Evolutionary conservation across 176 grass and related monocot species (phyloP), one percentile per base, ranked within the genome.

Genomic region (Lolium rigidum): DNA sequence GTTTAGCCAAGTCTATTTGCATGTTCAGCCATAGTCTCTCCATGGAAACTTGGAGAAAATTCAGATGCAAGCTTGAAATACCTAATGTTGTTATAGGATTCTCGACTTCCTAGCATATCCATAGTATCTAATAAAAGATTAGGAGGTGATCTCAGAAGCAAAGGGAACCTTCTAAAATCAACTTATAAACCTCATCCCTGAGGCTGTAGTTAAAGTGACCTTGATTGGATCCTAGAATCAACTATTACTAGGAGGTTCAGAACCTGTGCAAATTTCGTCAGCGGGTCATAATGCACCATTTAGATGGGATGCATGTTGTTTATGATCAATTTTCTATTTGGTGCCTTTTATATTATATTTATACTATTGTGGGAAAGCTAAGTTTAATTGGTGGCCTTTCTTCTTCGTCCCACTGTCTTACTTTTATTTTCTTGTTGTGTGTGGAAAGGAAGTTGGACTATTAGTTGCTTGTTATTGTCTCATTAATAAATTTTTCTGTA

Each of bases 51-150:
- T 41, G 26, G 85, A 70, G 83, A 16, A 50, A 69, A 62, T 70
- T 48, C 9, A 49, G 69, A 74, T 67, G 57, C 22, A 44, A 44
- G 35, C 25, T 56, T 20, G 35, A 24, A 87, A 37, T 67, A 56
- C 50, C 35, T 66, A 17, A 35, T 82, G 13, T 18, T 88, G 39
- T 77, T 18, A 83, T 79, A 47, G 22, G 20, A 88, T 25, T 70
- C 46, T 22, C 2, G 5, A 39, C 38, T 46, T 52, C 46, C 15
- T 82, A 68, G 22, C 28, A 31, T 71, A 54, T 82, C 37, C 50
- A 83, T n/a, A 83, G 75, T 15, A 68, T 83, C 6, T 64, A 2
- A 39, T 58, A 76, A n/a, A 88, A 72, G 24, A 64, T 82, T 77
- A 77, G 44, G 78, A 71, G n/a, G 24, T 73, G 78, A 81, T 80